A percentile compares a stretch with the other conserved stretches of the same genome.
phyloP scores from a whole-genome alignment of 495 filamentous ascomycete genomes.

The Lophiotrema nucula region DNA sequence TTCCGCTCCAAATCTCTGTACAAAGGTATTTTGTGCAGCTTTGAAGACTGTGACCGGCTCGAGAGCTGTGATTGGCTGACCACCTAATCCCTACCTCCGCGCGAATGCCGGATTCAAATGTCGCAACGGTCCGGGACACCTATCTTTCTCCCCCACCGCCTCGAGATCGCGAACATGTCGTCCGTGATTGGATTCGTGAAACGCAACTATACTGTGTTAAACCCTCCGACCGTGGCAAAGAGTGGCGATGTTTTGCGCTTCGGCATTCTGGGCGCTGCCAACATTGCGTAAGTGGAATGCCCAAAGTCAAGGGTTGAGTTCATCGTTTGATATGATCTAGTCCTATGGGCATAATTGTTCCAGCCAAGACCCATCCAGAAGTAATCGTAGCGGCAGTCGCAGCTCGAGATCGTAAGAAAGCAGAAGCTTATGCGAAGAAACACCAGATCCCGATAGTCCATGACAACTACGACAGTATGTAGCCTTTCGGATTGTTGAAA shows the following conservation, averaged over 20 bases:
- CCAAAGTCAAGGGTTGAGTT: no score
- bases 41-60: no score
- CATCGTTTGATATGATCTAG: no score
- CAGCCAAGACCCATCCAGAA: conserved; percentile 59
- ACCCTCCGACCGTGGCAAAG: conserved; percentile 41
- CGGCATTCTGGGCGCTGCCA: conserved; percentile 52
- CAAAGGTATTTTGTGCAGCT: no score
- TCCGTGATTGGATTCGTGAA: background rate
- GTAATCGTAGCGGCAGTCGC: conserved; percentile 59
- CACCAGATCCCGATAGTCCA: conserved; percentile 57
- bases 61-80: no score
- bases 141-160: no score
- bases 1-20: no score
- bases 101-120: no score
- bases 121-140: no score
- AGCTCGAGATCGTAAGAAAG: conserved; percentile 54
- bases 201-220: conserved; percentile 17
- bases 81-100: no score
- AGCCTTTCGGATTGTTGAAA: background rate
- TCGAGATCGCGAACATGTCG: conserved; percentile 2
- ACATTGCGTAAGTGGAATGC: conserved; percentile 49
- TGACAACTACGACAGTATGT: conserved; percentile 42
- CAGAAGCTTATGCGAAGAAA: conserved; percentile 56
- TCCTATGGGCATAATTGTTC: conserved; percentile 53
- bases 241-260: conserved; percentile 43